Conservation (phyloP, 2,329 filamentous ascomycete genomes). For the Alternaria panax region DNA sequence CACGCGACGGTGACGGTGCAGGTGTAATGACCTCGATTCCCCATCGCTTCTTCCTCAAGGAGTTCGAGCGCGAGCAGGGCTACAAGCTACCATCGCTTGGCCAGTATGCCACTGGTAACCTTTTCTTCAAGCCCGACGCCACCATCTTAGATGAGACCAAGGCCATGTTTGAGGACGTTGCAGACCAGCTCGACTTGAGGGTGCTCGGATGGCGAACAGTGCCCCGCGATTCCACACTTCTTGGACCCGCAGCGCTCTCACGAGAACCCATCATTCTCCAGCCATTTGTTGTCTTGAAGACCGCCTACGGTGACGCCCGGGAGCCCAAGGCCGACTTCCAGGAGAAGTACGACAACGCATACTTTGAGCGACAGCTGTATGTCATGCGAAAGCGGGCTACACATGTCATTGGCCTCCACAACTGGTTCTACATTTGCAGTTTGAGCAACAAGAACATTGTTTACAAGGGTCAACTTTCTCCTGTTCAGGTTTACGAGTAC, state of each 20-base stretch:
- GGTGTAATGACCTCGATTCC: conserved; percentile 99
- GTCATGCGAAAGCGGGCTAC: conserved; percentile 93
- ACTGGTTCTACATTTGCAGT: conserved; percentile 99
- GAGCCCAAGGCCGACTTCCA: conserved; percentile 80
- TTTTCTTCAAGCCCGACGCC: conserved; percentile 98
- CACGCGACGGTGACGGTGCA: conserved; percentile 95
- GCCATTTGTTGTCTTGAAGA: conserved; percentile 89
- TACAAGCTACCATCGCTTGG: conserved; percentile 86
- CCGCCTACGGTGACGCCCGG: conserved; percentile 82
- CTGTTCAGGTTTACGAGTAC: conserved; percentile 96
- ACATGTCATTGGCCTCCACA: conserved; percentile 91
- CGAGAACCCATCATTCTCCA: conserved; percentile 95
- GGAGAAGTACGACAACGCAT: conserved; percentile 80
- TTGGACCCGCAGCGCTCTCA: conserved; percentile 90
- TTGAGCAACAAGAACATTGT: conserved; percentile 98
- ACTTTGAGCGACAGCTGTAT: conserved; percentile 93
- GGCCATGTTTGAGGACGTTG: conserved; percentile 91
- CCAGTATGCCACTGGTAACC: conserved; percentile 95
- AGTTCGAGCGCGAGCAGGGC: conserved; percentile 90
- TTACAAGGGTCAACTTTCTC: conserved; percentile 96
- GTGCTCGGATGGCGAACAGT: conserved; percentile 97
- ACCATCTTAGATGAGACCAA: conserved; percentile 90
- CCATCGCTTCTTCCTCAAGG: conserved; percentile 98
- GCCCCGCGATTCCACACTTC: conserved; percentile 88
- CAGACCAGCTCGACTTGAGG: conserved; percentile 83